Base-by-base conservation (phyloP, 768 basidiomycete genomes). In the Naganishia friedmannii region DNA sequence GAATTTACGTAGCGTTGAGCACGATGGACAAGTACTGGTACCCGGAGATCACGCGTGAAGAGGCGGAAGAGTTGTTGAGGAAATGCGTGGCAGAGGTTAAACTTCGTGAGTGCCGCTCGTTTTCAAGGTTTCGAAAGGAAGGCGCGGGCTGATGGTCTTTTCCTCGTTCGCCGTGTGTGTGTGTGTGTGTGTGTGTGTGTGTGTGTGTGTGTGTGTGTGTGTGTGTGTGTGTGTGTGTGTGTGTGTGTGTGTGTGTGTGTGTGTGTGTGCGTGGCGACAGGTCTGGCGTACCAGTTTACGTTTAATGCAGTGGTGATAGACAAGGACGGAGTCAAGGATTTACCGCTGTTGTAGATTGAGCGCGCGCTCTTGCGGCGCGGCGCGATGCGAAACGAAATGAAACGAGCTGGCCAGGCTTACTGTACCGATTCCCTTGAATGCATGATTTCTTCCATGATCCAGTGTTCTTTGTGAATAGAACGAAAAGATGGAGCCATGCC, bases 21-120 rank as follows among this genome's bases (percentile, higher is more conserved):
- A 90, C 95, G 79, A 85, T 98, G 67, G 96, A 99, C 79, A 85
- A 91, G 74, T 98, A 96, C 81, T 94, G 97, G 80, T 87, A 93
- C 81, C 93, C 93, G 0, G 88, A 91, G 48, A 92, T 90, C 34
- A 81, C 87, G 2, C 82, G 93, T 26, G 91, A 93, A 74, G 92
- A 95, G 75, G 96, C 93, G 3, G 82, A 97, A 28, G 91, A 85
- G 0, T 87, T 89, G 3, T 83, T 98, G 70, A 88, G 85, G 78
- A 88, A 92, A 73, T 97, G 94, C 81, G 88, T 98, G 70, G 84
- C 89, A 72, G 92, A 98, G 82, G 90, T 95, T 1, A 82, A 91
- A 46, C 72, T 87, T 91, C 65, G 88, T 95, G 69, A 87, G 87
- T 72, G 21, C 13, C 17, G 37, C 15, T 63, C 15, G 4, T 57